Conservation (phyloP, 2,329 filamentous ascomycete species). For the Colletotrichum sp. region DNA sequence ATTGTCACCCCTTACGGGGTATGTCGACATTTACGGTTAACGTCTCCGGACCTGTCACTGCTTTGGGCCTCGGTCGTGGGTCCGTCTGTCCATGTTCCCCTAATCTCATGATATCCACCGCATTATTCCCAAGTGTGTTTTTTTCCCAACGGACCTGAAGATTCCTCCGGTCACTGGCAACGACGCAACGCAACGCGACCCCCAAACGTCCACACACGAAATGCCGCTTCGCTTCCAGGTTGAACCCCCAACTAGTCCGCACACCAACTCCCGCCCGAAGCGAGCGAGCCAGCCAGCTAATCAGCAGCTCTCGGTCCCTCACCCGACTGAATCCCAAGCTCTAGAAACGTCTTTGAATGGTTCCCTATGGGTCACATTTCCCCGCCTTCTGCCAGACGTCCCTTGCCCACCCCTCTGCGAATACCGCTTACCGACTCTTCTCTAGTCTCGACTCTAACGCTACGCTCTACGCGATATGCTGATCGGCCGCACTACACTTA, state of each 20-base stretch:
- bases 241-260: neutral
- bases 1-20: neutral
- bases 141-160: neutral
- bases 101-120: conserved; percentile 8
- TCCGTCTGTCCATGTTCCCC: neutral
- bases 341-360: neutral
- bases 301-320: neutral
- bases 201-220: neutral
- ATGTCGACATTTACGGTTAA: conserved; percentile 9
- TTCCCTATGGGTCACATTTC: neutral
- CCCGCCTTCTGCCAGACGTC: conserved; percentile 1
- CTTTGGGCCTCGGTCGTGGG: neutral
- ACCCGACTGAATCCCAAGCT: neutral
- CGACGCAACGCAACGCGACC: neutral
- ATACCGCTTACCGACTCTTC: neutral
- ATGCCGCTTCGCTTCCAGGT: conserved; percentile 1
- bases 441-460: neutral
- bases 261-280: conserved; percentile 6
- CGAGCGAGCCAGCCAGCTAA: neutral
- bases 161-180: neutral
- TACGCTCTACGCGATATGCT: conserved; percentile 2
- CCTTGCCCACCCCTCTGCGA: neutral
- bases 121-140: neutral
- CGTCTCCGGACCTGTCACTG: neutral
- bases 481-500: neutral